Percentiles rank a stretch among this genome's conserved stretches.
Evolutionary conservation across 1,139 yeast genomes (phyloP).

Genomic region (Yamadazyma friedrichii): DNA sequence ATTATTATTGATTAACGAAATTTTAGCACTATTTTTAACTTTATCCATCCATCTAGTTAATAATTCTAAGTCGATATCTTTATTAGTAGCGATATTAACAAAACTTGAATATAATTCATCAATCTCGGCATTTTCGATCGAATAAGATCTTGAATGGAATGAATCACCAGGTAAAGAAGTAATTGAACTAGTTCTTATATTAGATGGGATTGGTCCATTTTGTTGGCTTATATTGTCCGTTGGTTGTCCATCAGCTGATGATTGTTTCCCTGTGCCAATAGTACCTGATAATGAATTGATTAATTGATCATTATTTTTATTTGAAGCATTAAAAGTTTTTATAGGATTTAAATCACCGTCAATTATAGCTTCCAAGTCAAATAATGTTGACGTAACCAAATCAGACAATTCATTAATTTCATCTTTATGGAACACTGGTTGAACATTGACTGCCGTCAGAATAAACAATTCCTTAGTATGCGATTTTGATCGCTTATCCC

Average conservation of each 20-base stretch:
- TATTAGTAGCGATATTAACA: conserved; percentile 54
- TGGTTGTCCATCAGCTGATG: neutral
- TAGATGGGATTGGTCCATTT: neutral
- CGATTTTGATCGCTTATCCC: conserved; percentile 96
- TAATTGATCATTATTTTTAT: conserved; percentile 5
- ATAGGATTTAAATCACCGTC: conserved; percentile 59
- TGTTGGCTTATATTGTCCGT: neutral
- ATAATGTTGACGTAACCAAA: conserved; percentile 67
- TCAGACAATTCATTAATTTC: conserved; percentile 86
- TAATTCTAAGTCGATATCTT: conserved; percentile 44
- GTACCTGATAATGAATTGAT: conserved; percentile 6
- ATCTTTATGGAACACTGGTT: conserved; percentile 91
- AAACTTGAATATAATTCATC: conserved; percentile 71
- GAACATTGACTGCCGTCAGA: conserved; percentile 91
- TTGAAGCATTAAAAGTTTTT: conserved; percentile 14
- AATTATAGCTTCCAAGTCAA: conserved; percentile 83
- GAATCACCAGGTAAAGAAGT: conserved; percentile 5
- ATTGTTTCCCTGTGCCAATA: neutral
- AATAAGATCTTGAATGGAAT: conserved; percentile 1
- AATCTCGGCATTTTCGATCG: conserved; percentile 35
- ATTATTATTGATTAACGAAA: conserved; percentile 2
- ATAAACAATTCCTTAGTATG: conserved; percentile 91
- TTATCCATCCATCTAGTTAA: conserved; percentile 52
- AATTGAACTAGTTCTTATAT: conserved; percentile 10
- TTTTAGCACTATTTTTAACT: conserved; percentile 29